Evolutionary conservation across 495 filamentous ascomycete genomes (phyloP), one percentile per base, ranked within the genome.

Genomic region (Penicillium angulare): DNA sequence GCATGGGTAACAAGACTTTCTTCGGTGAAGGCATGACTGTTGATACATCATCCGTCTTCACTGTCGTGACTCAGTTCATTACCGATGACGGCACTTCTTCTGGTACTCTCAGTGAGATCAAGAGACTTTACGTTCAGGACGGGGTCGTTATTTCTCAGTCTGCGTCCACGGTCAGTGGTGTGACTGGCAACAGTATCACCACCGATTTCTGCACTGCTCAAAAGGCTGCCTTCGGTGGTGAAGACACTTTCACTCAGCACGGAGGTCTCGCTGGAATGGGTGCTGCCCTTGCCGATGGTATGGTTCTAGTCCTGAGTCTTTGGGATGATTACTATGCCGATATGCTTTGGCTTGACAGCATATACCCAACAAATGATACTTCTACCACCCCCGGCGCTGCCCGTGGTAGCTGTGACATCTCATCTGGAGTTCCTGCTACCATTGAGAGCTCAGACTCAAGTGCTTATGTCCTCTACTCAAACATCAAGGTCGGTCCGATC

Each of bases 271-370:
- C 54, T 12, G 64, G 69, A 40, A 84, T 90, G 76, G 75, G 83
- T 46, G 59, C 70, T 21, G 82, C 75, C 17, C 61, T 89, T 22
- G 66, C 60, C 13, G 36, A 73, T 4, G 81, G 79, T 50, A 86
- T 89, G 84, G 87, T 88, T 41, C 78, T 90, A n/a, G 86, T 87
- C 65, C 79, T 91, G 80, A 84, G 79, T 58, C 63, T 90, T 63
- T 90, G 87, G 87, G 86, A 89, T 63, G 87, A 90, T 72, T 81
- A 91, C 71, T 70, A 77, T 20, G 72, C 78, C 70, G 79, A 88
- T 74, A 92, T 92, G 89, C 78, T 87, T 57, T 92, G 89, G 89
- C 83, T 93, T 60, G 88, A 92, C 76, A 83, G 83, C 64, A 79
- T 72, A 68, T 90, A 84, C 75, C 89, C 88, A 3, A 68, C 76